Percentiles rank a stretch among this genome's conserved stretches.
Evolutionary conservation across 2,329 filamentous ascomycete species (phyloP).

Genomic region (Calycina herbarum): DNA sequence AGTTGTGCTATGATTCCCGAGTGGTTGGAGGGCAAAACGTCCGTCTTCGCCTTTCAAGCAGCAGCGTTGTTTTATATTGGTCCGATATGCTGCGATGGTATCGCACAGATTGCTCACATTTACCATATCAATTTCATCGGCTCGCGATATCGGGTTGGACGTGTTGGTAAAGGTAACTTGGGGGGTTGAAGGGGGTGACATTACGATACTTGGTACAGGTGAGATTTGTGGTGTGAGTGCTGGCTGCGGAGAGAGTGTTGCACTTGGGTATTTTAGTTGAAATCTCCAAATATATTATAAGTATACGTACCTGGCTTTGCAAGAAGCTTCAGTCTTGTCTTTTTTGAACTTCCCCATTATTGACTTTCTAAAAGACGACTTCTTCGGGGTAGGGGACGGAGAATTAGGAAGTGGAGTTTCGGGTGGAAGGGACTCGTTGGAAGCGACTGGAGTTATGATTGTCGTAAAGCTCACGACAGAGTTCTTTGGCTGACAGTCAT

Average conservation of each 20-base stretch:
- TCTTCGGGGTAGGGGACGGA: not conserved
- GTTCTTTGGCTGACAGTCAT: constrained; percentile 10
- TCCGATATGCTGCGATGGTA: not conserved
- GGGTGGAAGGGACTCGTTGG: not conserved
- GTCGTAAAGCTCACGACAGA: not conserved
- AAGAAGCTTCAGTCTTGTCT: not conserved
- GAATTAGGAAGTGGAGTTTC: not conserved
- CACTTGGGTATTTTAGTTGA: not conserved
- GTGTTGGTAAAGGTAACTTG: not conserved
- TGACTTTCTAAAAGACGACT: not conserved
- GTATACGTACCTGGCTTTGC: not conserved
- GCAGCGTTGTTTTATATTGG: not conserved
- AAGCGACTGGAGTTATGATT: not conserved
- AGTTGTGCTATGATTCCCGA: constrained; percentile 7
- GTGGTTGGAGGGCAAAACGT: constrained; percentile 18
- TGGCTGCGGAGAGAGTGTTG: not conserved
- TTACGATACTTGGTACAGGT: not conserved
- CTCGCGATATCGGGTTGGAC: not conserved
- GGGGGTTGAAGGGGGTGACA: not conserved
- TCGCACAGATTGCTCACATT: not conserved
- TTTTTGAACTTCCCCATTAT: not conserved
- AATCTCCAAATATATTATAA: not conserved
- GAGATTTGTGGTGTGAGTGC: not conserved
- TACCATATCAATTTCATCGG: not conserved
- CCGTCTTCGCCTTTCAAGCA: constrained; percentile 11